Percentiles rank a stretch among this genome's conserved stretches.
phyloP scores from a whole-genome alignment of 176 grass and related monocot species.

The Cenchrus purpureus region DNA sequence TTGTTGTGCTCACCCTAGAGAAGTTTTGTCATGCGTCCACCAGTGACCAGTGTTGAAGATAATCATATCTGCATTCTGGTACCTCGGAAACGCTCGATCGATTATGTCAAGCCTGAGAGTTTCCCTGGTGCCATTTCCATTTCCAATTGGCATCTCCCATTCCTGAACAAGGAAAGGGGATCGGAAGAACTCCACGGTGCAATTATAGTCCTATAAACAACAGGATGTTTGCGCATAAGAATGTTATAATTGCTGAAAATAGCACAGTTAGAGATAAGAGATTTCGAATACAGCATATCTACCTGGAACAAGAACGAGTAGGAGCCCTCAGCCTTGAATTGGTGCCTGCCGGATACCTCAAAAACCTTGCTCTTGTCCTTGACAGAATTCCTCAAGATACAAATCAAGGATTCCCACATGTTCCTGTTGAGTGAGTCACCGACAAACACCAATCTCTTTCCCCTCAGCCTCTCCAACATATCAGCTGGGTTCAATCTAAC shows the following conservation, averaged over 20 bases:
- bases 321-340: conserved; percentile 68
- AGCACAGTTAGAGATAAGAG: background rate
- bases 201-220: conserved; percentile 84
- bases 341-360: conserved; percentile 73
- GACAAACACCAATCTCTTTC: conserved; percentile 86
- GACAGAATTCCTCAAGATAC: conserved; percentile 70
- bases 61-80: conserved; percentile 79
- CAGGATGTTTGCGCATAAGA: conserved; percentile 34
- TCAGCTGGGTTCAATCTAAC: conserved; percentile 63
- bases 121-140: conserved; percentile 59
- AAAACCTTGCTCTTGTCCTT: conserved; percentile 70
- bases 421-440: conserved; percentile 97
- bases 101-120: conserved; percentile 88
- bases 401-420: conserved; percentile 97
- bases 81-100: conserved; percentile 48
- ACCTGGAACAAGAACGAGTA: conserved; percentile 86
- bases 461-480: conserved; percentile 81
- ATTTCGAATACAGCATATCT: background rate
- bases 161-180: conserved; percentile 90
- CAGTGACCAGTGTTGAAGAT: conserved; percentile 96
- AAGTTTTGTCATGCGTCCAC: conserved; percentile 98
- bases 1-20: conserved; percentile 68
- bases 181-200: conserved; percentile 83
- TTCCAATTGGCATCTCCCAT: conserved; percentile 51
- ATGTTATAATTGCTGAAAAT: conserved; percentile 27